Conservation (phyloP, 768 basidiomycete genomes). For the Lactifluus volemus region DNA sequence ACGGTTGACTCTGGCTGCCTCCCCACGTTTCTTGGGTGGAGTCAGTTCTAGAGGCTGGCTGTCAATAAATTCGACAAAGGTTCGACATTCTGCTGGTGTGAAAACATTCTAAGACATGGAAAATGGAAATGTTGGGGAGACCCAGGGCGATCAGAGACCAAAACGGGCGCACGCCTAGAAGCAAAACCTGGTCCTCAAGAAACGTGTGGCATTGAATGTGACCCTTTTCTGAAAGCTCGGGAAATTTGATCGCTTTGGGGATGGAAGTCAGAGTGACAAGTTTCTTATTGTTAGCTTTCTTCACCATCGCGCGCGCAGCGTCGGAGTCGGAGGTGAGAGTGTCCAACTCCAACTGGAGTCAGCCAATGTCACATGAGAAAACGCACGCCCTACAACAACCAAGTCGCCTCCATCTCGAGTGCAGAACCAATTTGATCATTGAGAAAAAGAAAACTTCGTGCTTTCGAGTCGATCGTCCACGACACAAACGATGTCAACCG, state of each 20-base stretch:
- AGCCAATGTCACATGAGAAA: too few species aligned
- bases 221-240: constrained; percentile 8
- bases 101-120: constrained; percentile 39
- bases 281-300: neutral
- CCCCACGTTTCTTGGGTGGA: constrained; percentile 62
- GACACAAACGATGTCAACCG: constrained; percentile 28
- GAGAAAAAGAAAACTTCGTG: neutral
- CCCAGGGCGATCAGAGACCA: neutral
- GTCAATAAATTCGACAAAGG: constrained; percentile 52
- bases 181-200: constrained; percentile 55
- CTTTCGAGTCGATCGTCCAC: neutral
- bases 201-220: constrained; percentile 23
- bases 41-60: constrained; percentile 52
- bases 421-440: neutral
- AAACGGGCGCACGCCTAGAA: constrained; percentile 42
- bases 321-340: neutral
- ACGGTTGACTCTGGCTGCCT: constrained; percentile 67
- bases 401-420: too few species aligned
- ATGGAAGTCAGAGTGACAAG: neutral
- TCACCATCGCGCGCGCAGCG: neutral
- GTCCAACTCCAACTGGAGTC: neutral
- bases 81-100: constrained; percentile 51
- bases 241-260: constrained; percentile 1
- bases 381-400: too few species aligned
- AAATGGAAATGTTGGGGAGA: neutral